phyloP scores from a whole-genome alignment of 139 green algal genomes.

The Raphidocelis subcapitata region DNA sequence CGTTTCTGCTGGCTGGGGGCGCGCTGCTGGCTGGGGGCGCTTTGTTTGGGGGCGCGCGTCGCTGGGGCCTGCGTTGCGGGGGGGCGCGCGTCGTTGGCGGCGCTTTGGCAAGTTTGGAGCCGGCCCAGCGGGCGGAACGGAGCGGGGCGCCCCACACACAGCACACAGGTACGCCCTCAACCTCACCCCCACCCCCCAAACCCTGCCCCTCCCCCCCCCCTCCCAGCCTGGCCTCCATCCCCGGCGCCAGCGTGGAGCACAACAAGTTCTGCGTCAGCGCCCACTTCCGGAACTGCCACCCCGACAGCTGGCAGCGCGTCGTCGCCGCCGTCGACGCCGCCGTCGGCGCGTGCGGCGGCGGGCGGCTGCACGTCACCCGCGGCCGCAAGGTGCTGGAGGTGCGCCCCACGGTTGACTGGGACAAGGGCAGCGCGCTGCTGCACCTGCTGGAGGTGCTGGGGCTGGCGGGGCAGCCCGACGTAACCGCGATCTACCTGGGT shows the following conservation, averaged over 20 bases:
- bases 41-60: too few species aligned
- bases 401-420: conserved; percentile 89
- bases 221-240: conserved; percentile 37
- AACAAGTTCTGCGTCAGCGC: conserved; percentile 96
- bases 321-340: conserved; percentile 52
- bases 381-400: conserved; percentile 96
- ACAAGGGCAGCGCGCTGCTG: conserved; percentile 92
- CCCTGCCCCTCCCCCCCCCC: not conserved
- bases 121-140: too few species aligned
- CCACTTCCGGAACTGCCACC: conserved; percentile 90
- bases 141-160: too few species aligned
- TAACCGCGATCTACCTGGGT: conserved; percentile 93
- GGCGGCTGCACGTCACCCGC: conserved; percentile 68
- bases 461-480: conserved; percentile 51
- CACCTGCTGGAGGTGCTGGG: conserved; percentile 87
- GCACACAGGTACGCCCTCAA: too few species aligned
- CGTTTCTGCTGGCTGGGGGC: not conserved
- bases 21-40: not conserved
- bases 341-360: conserved; percentile 18
- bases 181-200: not conserved
- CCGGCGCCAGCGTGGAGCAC: conserved; percentile 89
- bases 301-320: conserved; percentile 60
- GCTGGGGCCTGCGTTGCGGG: too few species aligned
- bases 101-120: too few species aligned
- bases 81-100: too few species aligned